These are phyloP conservation scores for Gigaspora rosea DNA, from an alignment of 192 early-diverging fungal genomes.

Conservation along the genomic window DNA sequence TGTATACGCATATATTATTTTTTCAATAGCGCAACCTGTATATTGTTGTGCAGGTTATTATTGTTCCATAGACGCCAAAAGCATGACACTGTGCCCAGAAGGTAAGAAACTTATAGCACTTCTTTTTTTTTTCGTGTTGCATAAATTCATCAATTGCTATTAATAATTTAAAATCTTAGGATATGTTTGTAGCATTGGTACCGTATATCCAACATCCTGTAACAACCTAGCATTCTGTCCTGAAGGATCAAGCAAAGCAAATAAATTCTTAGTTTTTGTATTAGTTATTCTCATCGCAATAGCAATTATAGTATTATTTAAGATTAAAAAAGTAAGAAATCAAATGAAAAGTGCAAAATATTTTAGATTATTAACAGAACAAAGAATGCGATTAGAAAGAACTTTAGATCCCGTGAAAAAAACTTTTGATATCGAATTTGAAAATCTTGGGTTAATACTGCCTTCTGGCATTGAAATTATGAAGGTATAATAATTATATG, in stretches of 20 bases:
- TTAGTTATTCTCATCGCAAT: slow-evolving; percentile 36
- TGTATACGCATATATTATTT: too few relatives aligned
- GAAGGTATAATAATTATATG: slow-evolving; percentile 32
- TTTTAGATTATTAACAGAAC: slow-evolving; percentile 24
- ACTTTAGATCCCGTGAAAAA: slow-evolving; percentile 35
- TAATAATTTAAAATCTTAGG: background rate
- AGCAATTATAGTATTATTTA: slow-evolving; percentile 36
- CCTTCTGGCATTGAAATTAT: slow-evolving; percentile 55
- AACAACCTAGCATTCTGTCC: slow-evolving; percentile 40
- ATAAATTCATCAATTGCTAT: slow-evolving; percentile 40
- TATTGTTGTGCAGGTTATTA: slow-evolving; percentile 63
- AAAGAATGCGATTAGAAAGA: slow-evolving; percentile 29
- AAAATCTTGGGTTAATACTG: slow-evolving; percentile 39
- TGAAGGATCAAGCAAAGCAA: slow-evolving; percentile 34
- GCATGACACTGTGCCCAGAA: slow-evolving; percentile 50
- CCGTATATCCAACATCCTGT: slow-evolving; percentile 32
- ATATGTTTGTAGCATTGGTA: background rate
- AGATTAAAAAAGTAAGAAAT: slow-evolving; percentile 33
- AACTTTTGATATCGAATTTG: slow-evolving; percentile 61
- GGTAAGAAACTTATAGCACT: background rate
- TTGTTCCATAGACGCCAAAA: slow-evolving; percentile 50
- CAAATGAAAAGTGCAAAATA: slow-evolving; percentile 32
- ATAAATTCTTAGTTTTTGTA: slow-evolving; percentile 36
- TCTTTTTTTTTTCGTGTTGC: slow-evolving; percentile 53
- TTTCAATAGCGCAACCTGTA: slow-evolving; percentile 48